Conservation (phyloP, 441 rosid genomes). For the Pelargonium exstipulatum region DNA sequence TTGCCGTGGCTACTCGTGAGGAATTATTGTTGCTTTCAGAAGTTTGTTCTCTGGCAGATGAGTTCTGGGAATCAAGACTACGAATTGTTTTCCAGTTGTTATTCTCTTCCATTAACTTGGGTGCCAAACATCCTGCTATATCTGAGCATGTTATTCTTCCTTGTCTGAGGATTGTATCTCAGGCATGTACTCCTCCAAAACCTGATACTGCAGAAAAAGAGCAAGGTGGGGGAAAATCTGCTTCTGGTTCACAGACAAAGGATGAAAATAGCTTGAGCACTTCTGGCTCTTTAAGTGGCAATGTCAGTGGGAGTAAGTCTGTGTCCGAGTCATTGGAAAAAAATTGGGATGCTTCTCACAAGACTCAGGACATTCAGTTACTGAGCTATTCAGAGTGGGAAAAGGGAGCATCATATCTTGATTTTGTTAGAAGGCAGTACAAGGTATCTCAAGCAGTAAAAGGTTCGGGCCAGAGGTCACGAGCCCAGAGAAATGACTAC, state of each 20-base stretch:
- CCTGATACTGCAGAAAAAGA: slow-evolving; percentile 88
- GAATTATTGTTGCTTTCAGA: slow-evolving; percentile 96
- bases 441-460: slow-evolving; percentile 79
- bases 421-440: slow-evolving; percentile 99
- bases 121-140: slow-evolving; percentile 99
- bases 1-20: slow-evolving; percentile 92
- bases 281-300: slow-evolving; percentile 42
- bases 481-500: slow-evolving; percentile 76
- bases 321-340: slow-evolving; percentile 53
- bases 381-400: slow-evolving; percentile 99
- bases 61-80: slow-evolving; percentile 97
- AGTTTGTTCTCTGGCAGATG: slow-evolving; percentile 97
- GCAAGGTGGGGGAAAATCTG: slow-evolving; percentile 49
- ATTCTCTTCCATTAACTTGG: slow-evolving; percentile 96
- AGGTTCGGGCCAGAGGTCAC: slow-evolving; percentile 68
- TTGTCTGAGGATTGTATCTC: slow-evolving; percentile 93
- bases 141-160: slow-evolving; percentile 99
- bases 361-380: slow-evolving; percentile 78
- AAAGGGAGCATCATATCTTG: slow-evolving; percentile 98
- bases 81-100: slow-evolving; percentile 94
- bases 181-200: slow-evolving; percentile 99
- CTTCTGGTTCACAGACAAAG: slow-evolving; percentile 48
- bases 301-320: slow-evolving; percentile 36
- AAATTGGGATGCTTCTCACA: slow-evolving; percentile 64
- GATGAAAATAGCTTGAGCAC: slow-evolving; percentile 53